Evolutionary conservation across 345 rosid species (phyloP).

Genomic region (Populus deltoides): DNA sequence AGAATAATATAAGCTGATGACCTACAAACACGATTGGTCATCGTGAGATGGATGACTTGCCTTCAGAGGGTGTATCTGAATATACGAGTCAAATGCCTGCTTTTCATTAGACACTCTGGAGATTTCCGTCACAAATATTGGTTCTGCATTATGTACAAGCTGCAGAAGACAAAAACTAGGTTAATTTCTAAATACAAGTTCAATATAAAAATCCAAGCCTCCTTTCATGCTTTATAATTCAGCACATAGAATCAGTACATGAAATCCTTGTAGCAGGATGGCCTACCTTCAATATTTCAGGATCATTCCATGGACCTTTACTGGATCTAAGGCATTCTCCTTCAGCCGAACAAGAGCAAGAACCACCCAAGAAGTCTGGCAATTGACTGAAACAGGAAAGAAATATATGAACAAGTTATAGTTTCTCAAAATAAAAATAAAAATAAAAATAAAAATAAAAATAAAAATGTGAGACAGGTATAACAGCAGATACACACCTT

Average conservation of each 20-base stretch:
- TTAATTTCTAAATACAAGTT: conserved; percentile 21
- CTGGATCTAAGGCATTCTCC: conserved; percentile 94
- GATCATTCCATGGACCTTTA: conserved; percentile 97
- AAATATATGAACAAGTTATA: not conserved
- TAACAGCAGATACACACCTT: conserved; percentile 46
- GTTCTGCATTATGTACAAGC: conserved; percentile 66
- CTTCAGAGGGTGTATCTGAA: conserved; percentile 52
- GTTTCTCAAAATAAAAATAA: not conserved
- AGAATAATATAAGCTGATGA: conserved; percentile 1
- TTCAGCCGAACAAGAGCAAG: conserved; percentile 68
- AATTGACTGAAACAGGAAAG: conserved; percentile 61
- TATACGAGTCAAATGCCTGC: conserved; percentile 41
- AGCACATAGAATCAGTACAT: conserved; percentile 1
- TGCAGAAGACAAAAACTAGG: conserved; percentile 26
- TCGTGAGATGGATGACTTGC: conserved; percentile 25
- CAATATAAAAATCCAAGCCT: conserved; percentile 17
- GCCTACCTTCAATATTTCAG: conserved; percentile 79
- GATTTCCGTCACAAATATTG: conserved; percentile 56
- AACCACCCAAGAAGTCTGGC: conserved; percentile 94
- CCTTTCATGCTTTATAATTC: conserved; percentile 6
- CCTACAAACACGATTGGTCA: not conserved
- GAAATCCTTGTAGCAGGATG: conserved; percentile 2
- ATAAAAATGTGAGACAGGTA: not conserved
- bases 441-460: not conserved
- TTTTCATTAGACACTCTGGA: conserved; percentile 50